phyloP scores from a whole-genome alignment of 108 stramenopile genomes.

The Pseudonitzschia multiseries region DNA sequence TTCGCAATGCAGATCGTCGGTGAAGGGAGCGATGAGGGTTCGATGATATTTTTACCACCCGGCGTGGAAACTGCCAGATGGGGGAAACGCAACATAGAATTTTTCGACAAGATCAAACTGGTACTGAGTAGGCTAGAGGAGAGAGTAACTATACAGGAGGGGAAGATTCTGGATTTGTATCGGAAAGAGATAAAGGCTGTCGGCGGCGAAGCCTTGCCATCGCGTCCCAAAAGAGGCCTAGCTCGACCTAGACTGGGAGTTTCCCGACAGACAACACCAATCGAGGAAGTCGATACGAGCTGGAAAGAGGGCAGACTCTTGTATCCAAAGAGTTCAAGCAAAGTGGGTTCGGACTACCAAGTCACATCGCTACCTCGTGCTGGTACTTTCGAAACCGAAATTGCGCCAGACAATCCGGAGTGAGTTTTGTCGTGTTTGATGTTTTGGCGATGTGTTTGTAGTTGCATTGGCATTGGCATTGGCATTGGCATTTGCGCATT shows the following conservation, averaged over 20 bases:
- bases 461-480: no score
- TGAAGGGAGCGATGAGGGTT: slow-evolving; percentile 14
- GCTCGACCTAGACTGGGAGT: slow-evolving; percentile 9
- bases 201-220: neutral
- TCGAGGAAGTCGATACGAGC: slow-evolving; percentile 36
- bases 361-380: slow-evolving; percentile 46
- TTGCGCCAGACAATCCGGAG: slow-evolving; percentile 3
- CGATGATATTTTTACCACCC: slow-evolving; percentile 47
- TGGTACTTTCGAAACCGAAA: slow-evolving; percentile 25
- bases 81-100: slow-evolving; percentile 33
- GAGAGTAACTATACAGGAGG: slow-evolving; percentile 34
- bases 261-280: neutral
- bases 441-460: no score
- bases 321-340: slow-evolving; percentile 60
- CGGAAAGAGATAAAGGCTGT: neutral
- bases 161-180: slow-evolving; percentile 45
- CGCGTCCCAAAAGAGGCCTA: neutral
- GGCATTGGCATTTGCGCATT: no score
- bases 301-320: slow-evolving; percentile 67
- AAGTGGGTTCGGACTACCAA: slow-evolving; percentile 64
- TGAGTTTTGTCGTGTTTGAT: slow-evolving; percentile 27
- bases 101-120: slow-evolving; percentile 42
- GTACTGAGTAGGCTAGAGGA: slow-evolving; percentile 49
- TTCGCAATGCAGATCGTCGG: slow-evolving; percentile 2
- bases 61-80: slow-evolving; percentile 22